These are phyloP conservation scores for Russula ochroleuca DNA, from an alignment of 768 basidiomycete species.

Conservation along the genomic window DNA sequence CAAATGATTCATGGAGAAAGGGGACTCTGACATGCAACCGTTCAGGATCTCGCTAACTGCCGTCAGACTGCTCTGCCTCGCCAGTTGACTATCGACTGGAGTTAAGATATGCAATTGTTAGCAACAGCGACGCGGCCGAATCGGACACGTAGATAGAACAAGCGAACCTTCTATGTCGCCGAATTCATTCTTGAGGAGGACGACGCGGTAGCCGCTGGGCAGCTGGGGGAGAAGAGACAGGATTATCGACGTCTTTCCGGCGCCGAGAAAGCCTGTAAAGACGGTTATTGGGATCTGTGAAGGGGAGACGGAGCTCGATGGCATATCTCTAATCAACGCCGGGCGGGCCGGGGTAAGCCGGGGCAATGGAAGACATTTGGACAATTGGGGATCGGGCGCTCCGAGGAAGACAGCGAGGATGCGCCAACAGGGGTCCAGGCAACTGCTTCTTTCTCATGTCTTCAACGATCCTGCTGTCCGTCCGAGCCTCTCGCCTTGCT, in stretches of 20 bases:
- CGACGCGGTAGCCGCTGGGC: slow-evolving; percentile 82
- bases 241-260: slow-evolving; percentile 77
- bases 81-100: slow-evolving; percentile 86
- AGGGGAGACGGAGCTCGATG: background rate
- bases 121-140: background rate
- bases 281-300: slow-evolving; percentile 78
- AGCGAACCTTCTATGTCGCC: slow-evolving; percentile 89
- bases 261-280: slow-evolving; percentile 91
- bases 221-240: slow-evolving; percentile 77
- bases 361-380: background rate
- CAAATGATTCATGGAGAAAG: background rate
- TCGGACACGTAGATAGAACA: no score
- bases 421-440: background rate
- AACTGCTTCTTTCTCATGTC: background rate
- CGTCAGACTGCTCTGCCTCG: slow-evolving; percentile 73
- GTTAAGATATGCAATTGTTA: background rate
- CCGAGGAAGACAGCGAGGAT: background rate
- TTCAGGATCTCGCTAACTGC: slow-evolving; percentile 93
- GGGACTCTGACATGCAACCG: slow-evolving; percentile 79
- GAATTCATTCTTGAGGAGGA: slow-evolving; percentile 93
- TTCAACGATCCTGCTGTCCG: slow-evolving; percentile 22
- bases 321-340: background rate
- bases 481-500: slow-evolving; percentile 54
- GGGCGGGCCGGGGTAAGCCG: no score
- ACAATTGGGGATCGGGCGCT: background rate